These are phyloP conservation scores for Botrytis tulipae DNA, from an alignment of 2,329 filamentous ascomycete genomes.

Conservation along the genomic window DNA sequence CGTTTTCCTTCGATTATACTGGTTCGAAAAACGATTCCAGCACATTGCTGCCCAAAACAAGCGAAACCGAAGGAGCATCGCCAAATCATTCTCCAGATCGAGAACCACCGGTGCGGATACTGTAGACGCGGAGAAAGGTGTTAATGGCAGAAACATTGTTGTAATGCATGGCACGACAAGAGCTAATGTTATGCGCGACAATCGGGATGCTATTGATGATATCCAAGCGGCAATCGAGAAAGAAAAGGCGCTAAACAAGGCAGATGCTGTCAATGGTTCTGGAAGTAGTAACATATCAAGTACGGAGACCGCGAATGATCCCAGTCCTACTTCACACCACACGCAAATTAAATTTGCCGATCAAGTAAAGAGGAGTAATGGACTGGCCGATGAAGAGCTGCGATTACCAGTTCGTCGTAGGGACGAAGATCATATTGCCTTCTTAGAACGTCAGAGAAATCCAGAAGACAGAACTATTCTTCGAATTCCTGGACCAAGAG, in stretches of 20 bases:
- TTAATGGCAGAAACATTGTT: constrained; percentile 63
- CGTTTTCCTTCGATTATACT: constrained; percentile 90
- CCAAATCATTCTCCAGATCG: constrained; percentile 58
- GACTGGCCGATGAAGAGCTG: constrained; percentile 50
- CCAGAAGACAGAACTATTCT: constrained; percentile 69
- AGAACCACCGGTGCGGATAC: constrained; percentile 47
- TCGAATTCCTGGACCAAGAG: constrained; percentile 86
- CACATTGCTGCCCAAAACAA: constrained; percentile 74
- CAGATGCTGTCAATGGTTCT: constrained; percentile 27
- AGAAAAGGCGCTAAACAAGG: constrained; percentile 23
- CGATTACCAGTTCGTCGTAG: constrained; percentile 53
- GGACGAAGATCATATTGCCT: constrained; percentile 80
- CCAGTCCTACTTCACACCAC: constrained; percentile 21
- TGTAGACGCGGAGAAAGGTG: constrained; percentile 51
- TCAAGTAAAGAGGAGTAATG: constrained; percentile 60
- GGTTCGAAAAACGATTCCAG: constrained; percentile 97
- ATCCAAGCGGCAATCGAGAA: constrained; percentile 26
- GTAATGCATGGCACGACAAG: constrained; percentile 60
- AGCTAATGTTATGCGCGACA: constrained; percentile 55
- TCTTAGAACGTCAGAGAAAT: constrained; percentile 80
- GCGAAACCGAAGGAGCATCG: constrained; percentile 60
- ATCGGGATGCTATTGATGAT: constrained; percentile 48
- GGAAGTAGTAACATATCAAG: constrained; percentile 22
- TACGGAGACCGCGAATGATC: constrained; percentile 23
- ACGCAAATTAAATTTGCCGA: constrained; percentile 62